Percentiles rank a stretch among this genome's conserved stretches.
These are phyloP conservation scores for Rhodotorula sp. DNA, from an alignment of 1,284 basidiomycete genomes.

Conservation along the genomic window DNA sequence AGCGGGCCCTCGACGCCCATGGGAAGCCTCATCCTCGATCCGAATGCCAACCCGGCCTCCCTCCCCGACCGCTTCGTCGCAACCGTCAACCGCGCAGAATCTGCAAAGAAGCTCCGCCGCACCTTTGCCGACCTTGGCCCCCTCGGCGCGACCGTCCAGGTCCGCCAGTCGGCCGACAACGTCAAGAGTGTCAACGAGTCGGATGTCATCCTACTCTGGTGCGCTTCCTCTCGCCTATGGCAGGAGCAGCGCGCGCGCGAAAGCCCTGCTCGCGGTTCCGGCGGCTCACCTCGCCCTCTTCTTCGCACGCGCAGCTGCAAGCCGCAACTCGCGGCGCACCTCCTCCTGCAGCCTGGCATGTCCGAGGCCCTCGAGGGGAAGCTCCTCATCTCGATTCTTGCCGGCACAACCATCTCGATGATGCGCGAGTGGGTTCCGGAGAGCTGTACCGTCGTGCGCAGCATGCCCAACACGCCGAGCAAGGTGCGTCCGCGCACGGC, in stretches of 20 bases:
- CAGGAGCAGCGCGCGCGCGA: background rate
- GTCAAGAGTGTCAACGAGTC: constrained; percentile 69
- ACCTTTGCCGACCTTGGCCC: constrained; percentile 63
- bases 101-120: constrained; percentile 67
- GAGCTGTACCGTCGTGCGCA: constrained; percentile 82
- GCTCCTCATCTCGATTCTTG: constrained; percentile 92
- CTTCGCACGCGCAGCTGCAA: constrained; percentile 68
- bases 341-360: constrained; percentile 80
- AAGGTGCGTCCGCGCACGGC: constrained; percentile 62
- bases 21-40: constrained; percentile 29
- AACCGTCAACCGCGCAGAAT: constrained; percentile 80
- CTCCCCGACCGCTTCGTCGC: constrained; percentile 69
- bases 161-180: constrained; percentile 64
- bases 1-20: constrained; percentile 38
- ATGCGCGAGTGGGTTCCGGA: constrained; percentile 72
- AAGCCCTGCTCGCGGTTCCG: background rate
- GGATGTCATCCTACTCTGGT: constrained; percentile 89
- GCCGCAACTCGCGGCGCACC: constrained; percentile 78
- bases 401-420: constrained; percentile 87
- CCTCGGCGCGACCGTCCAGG: constrained; percentile 53
- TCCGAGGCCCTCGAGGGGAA: constrained; percentile 82
- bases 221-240: constrained; percentile 45
- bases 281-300: background rate
- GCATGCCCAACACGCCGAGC: constrained; percentile 99
- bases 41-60: constrained; percentile 5